Conservation (phyloP, 352 stramenopile species). For the Phytopythium aichiense region DNA sequence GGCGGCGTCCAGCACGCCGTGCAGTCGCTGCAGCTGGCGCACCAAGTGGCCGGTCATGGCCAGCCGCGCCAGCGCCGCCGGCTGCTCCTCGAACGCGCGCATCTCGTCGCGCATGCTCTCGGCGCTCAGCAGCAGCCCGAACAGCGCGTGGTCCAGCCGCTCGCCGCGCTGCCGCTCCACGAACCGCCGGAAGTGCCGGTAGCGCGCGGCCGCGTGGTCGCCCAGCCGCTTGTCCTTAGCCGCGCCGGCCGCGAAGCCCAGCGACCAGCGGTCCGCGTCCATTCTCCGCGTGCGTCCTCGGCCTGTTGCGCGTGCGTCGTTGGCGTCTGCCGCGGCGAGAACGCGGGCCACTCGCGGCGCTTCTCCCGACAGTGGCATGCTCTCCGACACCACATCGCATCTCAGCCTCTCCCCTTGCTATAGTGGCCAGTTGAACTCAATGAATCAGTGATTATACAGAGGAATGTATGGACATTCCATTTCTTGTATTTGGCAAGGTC, state of each 20-base stretch:
- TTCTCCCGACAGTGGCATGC: not conserved
- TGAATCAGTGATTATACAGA: too few species aligned
- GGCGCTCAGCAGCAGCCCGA: slow-evolving; percentile 5
- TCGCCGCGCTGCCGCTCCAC: not conserved
- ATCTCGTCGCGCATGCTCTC: slow-evolving; percentile 6
- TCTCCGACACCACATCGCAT: not conserved
- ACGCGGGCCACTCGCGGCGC: too few species aligned
- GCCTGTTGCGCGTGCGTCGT: not conserved
- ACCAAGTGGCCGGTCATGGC: slow-evolving; percentile 1
- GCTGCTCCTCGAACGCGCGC: slow-evolving; percentile 3
- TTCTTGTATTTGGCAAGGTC: not conserved
- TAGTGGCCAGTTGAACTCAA: not conserved
- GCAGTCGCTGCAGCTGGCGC: not conserved
- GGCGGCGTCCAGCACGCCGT: slow-evolving; percentile 3
- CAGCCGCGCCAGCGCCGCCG: not conserved
- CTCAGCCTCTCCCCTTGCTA: not conserved
- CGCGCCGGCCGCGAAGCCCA: not conserved
- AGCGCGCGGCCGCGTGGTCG: slow-evolving; percentile 1
- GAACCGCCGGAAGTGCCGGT: slow-evolving; percentile 1
- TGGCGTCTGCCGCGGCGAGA: not conserved
- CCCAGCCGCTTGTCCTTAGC: not conserved
- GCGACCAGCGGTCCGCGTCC: not conserved
- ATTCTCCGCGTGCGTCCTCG: not conserved
- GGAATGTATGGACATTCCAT: not conserved
- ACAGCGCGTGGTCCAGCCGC: slow-evolving; percentile 1